Conservation (phyloP, 2,329 filamentous ascomycete genomes). For the Ophiostoma sp. region DNA sequence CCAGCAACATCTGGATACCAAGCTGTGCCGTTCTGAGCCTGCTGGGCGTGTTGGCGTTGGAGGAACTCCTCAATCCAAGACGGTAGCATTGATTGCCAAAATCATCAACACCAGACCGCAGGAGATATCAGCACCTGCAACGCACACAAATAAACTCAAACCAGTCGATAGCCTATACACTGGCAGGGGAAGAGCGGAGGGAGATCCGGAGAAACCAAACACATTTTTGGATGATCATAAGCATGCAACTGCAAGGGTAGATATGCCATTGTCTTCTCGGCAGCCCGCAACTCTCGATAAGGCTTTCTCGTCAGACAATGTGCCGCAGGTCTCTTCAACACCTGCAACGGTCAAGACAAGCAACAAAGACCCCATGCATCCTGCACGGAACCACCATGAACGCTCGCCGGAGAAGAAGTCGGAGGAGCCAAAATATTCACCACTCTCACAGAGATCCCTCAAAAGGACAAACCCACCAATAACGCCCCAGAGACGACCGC, state of each 20-base stretch:
- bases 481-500: not conserved
- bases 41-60: constrained; percentile 13
- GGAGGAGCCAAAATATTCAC: not conserved
- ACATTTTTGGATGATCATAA: not conserved
- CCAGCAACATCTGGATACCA: not conserved
- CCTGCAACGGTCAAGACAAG: not conserved
- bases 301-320: not conserved
- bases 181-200: not conserved
- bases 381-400: not conserved
- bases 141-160: not conserved
- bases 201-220: not conserved
- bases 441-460: not conserved
- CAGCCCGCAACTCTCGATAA: not conserved
- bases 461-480: not conserved
- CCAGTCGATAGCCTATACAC: not conserved
- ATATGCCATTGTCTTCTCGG: not conserved
- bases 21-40: constrained; percentile 14
- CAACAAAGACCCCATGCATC: not conserved
- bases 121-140: not conserved
- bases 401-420: not conserved
- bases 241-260: not conserved
- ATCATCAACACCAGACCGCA: constrained; percentile 21
- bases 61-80: constrained; percentile 22
- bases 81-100: constrained; percentile 23
- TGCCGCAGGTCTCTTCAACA: not conserved